phyloP scores from a whole-genome alignment of 257 asterid genomes.

The Verbena officinalis region DNA sequence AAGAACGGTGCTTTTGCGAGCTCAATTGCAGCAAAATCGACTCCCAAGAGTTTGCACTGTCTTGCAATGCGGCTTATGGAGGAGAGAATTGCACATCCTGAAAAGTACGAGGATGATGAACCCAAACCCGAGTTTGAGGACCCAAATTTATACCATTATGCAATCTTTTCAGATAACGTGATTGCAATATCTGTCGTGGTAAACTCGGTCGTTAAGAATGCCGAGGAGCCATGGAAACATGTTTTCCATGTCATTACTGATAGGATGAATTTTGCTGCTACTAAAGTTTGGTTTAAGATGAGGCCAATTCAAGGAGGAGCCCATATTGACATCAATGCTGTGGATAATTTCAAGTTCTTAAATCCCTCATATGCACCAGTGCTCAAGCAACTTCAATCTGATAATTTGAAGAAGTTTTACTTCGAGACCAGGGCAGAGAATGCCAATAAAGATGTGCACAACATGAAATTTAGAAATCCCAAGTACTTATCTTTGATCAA shows the following conservation, averaged over 20 bases:
- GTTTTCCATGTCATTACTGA: slow-evolving; percentile 70
- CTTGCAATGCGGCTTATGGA: slow-evolving; percentile 76
- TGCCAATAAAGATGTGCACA: slow-evolving; percentile 59
- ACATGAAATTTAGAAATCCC: slow-evolving; percentile 63
- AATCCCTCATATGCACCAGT: slow-evolving; percentile 67
- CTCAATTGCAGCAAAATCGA: slow-evolving; percentile 65
- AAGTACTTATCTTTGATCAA: slow-evolving; percentile 61
- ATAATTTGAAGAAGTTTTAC: slow-evolving; percentile 52
- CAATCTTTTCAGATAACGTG: slow-evolving; percentile 69
- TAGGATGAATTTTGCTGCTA: slow-evolving; percentile 70
- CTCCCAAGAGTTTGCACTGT: slow-evolving; percentile 82
- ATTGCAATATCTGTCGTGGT: slow-evolving; percentile 75
- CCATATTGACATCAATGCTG: slow-evolving; percentile 63
- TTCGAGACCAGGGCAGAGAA: slow-evolving; percentile 65
- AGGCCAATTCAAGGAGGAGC: slow-evolving; percentile 65
- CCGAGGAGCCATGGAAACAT: slow-evolving; percentile 75
- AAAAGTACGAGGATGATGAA: slow-evolving; percentile 54
- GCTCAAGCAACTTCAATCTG: slow-evolving; percentile 56
- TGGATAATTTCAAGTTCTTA: slow-evolving; percentile 57
- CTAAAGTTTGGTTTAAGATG: slow-evolving; percentile 85
- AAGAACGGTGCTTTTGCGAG: slow-evolving; percentile 71
- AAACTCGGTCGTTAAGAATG: slow-evolving; percentile 61
- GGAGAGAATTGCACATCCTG: slow-evolving; percentile 75
- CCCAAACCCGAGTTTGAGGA: slow-evolving; percentile 62
- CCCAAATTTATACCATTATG: slow-evolving; percentile 69